Percentiles rank a stretch among this genome's conserved stretches.
These are phyloP conservation scores for Colletotrichum tabaci DNA, from an alignment of 2,329 filamentous ascomycete genomes.

Conservation along the genomic window DNA sequence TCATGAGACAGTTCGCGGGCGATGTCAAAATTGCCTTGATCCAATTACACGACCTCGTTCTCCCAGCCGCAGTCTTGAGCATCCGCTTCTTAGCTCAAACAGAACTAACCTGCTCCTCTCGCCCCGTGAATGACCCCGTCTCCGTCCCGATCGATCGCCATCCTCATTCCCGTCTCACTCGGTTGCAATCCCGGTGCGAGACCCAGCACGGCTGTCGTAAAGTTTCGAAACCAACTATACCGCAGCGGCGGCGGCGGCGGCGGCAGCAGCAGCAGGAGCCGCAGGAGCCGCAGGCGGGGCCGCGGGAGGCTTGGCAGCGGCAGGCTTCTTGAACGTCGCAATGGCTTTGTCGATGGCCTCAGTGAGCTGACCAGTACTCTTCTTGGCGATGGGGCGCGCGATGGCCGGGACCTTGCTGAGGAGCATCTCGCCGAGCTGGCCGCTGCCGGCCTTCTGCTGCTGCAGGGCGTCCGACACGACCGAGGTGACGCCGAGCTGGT, in stretches of 20 bases:
- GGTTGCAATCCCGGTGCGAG: constrained; percentile 19
- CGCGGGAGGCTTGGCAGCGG: neutral
- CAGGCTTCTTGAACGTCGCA: constrained; percentile 14
- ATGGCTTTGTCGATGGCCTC: constrained; percentile 34
- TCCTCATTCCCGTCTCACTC: neutral
- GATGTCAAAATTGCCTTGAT: constrained; percentile 26
- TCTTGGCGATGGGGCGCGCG: constrained; percentile 36
- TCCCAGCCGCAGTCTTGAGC: neutral
- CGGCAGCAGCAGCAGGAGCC: neutral
- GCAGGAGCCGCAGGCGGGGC: neutral
- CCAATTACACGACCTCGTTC: constrained; percentile 18
- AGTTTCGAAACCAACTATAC: neutral
- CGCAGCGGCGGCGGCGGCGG: neutral
- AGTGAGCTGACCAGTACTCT: constrained; percentile 33
- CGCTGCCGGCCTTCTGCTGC: constrained; percentile 31
- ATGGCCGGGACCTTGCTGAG: constrained; percentile 35
- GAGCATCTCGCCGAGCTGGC: constrained; percentile 20
- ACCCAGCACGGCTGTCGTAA: constrained; percentile 25
- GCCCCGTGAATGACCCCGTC: neutral
- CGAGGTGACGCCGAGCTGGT: constrained; percentile 33
- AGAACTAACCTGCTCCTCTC: too few relatives aligned
- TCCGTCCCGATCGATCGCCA: neutral
- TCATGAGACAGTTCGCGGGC: constrained; percentile 12
- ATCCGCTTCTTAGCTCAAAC: too few relatives aligned
- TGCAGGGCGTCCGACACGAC: constrained; percentile 25